A percentile compares a stretch with the other conserved stretches of the same genome.
These are phyloP conservation scores for Candida dajiaensis DNA, from an alignment of 805 yeast species.

Conservation along the genomic window DNA sequence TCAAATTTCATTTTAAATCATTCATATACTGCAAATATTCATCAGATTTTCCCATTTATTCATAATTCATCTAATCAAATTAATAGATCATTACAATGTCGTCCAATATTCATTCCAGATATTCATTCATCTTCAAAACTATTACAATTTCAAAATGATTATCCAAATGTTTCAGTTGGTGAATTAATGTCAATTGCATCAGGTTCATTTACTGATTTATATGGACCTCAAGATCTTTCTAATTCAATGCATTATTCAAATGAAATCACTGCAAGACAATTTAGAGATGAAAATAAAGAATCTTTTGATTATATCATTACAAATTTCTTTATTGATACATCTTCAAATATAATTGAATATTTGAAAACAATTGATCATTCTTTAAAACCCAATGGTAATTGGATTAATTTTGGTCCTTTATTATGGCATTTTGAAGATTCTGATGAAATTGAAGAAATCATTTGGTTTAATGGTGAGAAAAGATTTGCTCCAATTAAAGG, in stretches of 20 bases:
- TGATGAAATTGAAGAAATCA: conserved; percentile 23
- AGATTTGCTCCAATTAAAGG: conserved; percentile 40
- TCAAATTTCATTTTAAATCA: conserved; percentile 50
- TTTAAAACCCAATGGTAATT: conserved; percentile 39
- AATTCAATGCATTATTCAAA: conserved; percentile 12
- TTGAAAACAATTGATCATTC: conserved; percentile 41
- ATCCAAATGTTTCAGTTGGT: conserved; percentile 37
- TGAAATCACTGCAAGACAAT: conserved; percentile 34
- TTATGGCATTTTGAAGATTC: conserved; percentile 68
- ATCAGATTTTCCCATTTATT: conserved; percentile 48
- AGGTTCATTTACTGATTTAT: conserved; percentile 65
- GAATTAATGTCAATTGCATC: conserved; percentile 66
- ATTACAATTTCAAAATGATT: conserved; percentile 22
- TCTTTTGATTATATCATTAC: conserved; percentile 45
- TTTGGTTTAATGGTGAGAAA: conserved; percentile 16
- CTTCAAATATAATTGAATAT: conserved; percentile 54
- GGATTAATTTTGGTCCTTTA: conserved; percentile 67
- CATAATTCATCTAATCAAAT: conserved; percentile 43
- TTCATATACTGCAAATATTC: conserved; percentile 32
- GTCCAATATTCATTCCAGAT: conserved; percentile 52
- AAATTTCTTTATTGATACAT: conserved; percentile 60
- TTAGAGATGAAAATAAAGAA: conserved; percentile 33
- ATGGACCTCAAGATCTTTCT: conserved; percentile 39
- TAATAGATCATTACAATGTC: conserved; percentile 39
- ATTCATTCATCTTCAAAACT: conserved; percentile 36